A percentile compares a stretch with the other conserved stretches of the same genome.
phyloP scores from a whole-genome alignment of 768 basidiomycete species.

The Dioszegia crocea region DNA sequence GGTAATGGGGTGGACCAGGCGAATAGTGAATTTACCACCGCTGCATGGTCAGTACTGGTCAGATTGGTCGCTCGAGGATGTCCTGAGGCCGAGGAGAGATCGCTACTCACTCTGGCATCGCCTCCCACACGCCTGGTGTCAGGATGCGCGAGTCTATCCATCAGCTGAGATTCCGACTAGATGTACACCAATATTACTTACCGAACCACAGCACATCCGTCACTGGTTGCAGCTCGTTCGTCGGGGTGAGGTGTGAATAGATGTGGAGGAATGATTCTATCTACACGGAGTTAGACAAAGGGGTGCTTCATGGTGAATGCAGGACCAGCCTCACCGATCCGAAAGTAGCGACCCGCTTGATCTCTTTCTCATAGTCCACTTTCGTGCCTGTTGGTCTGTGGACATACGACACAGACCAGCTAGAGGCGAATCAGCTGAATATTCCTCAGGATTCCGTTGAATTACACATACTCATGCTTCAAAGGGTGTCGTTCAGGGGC shows the following conservation, averaged over 20 bases:
- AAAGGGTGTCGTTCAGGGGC: slow-evolving; percentile 35
- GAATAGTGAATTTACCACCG: slow-evolving; percentile 94
- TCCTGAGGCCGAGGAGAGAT: background rate
- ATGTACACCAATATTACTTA: too few relatives aligned
- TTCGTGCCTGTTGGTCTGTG: slow-evolving; percentile 86
- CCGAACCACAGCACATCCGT: slow-evolving; percentile 88
- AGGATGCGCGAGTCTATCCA: slow-evolving; percentile 63
- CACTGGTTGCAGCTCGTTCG: slow-evolving; percentile 76
- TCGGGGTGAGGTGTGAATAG: slow-evolving; percentile 83
- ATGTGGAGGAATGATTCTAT: slow-evolving; percentile 95
- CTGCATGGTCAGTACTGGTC: slow-evolving; percentile 32
- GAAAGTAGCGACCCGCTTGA: slow-evolving; percentile 85
- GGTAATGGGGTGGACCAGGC: slow-evolving; percentile 64
- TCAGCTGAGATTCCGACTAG: too few relatives aligned
- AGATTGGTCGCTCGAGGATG: background rate
- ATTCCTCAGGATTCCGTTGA: background rate
- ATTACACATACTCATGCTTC: slow-evolving; percentile 35
- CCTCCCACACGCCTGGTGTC: slow-evolving; percentile 87
- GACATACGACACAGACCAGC: slow-evolving; percentile 49
- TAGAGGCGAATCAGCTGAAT: slow-evolving; percentile 14
- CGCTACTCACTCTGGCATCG: slow-evolving; percentile 64
- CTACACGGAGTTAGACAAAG: slow-evolving; percentile 49
- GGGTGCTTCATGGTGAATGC: background rate
- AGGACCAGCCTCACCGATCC: slow-evolving; percentile 61
- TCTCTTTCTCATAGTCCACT: slow-evolving; percentile 89